Percentiles rank a stretch among this genome's conserved stretches.
Evolutionary conservation across 305 asterid genomes (phyloP).

Genomic region (Solanum hybrid): DNA sequence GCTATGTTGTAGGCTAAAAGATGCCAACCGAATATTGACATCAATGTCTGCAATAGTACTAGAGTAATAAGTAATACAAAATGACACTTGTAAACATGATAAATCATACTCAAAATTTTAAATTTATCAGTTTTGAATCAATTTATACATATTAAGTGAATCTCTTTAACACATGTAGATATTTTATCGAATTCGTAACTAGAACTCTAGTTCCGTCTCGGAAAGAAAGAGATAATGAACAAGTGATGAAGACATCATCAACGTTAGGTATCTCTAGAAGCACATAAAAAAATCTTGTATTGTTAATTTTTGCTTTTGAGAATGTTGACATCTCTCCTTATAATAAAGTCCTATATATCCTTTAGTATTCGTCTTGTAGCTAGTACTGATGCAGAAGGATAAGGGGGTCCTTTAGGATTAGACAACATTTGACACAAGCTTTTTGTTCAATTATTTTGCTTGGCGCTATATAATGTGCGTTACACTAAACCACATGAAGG

Average conservation of each 20-base stretch:
- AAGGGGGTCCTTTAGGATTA: conserved; percentile 1
- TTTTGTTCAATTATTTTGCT: neutral
- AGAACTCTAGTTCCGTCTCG: neutral
- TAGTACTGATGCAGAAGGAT: neutral
- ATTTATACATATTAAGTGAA: neutral
- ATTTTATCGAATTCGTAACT: neutral
- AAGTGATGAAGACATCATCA: neutral
- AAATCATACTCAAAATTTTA: neutral
- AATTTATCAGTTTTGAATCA: neutral
- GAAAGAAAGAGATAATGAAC: neutral
- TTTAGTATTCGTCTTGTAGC: neutral
- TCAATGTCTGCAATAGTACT: neutral
- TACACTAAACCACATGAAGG: neutral
- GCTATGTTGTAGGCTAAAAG: neutral
- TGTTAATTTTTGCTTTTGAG: neutral
- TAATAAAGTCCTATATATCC: neutral
- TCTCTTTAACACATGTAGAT: neutral
- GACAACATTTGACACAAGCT: conserved; percentile 1
- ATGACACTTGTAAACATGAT: neutral
- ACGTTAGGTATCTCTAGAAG: neutral
- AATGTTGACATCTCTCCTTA: neutral
- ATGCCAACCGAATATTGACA: neutral
- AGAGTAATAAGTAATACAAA: neutral
- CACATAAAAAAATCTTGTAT: neutral
- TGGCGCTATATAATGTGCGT: neutral